These are phyloP conservation scores for Cucurbita ficifolia DNA, from an alignment of 306 rosid genomes.

Conservation along the genomic window DNA sequence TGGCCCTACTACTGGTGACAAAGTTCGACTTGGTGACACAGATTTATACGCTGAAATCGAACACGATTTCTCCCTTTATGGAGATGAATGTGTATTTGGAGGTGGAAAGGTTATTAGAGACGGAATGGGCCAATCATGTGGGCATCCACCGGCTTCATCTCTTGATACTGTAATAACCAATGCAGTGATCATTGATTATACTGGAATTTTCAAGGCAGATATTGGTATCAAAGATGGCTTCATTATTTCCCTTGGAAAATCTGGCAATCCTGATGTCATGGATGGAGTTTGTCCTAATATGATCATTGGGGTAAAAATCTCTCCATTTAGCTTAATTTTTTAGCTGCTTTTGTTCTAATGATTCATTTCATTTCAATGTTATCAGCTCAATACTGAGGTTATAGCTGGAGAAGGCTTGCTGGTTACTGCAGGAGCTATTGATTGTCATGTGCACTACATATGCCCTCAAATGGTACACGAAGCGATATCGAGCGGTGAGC, in stretches of 20 bases:
- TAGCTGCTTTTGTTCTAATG: background rate
- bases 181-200: conserved; percentile 66
- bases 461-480: conserved; percentile 80
- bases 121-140: conserved; percentile 83
- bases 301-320: conserved; percentile 58
- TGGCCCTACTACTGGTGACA: conserved; percentile 86
- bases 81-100: conserved; percentile 91
- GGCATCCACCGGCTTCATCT: conserved; percentile 22
- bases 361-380: conserved; percentile 6
- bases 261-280: conserved; percentile 91
- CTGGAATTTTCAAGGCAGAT: conserved; percentile 81
- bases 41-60: conserved; percentile 75
- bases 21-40: conserved; percentile 88
- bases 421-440: conserved; percentile 86
- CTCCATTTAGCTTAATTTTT: conserved; percentile 1
- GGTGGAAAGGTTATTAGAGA: conserved; percentile 93
- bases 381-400: conserved; percentile 82
- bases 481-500: conserved; percentile 79
- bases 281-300: conserved; percentile 26
- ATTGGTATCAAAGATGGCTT: conserved; percentile 59
- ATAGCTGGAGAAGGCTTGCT: conserved; percentile 79
- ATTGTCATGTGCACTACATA: conserved; percentile 87
- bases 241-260: conserved; percentile 55
- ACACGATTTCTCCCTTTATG: conserved; percentile 54
- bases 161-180: conserved; percentile 84